Evolutionary conservation across 441 rosid species (phyloP), one percentile per base, ranked within the genome.

Genomic region (Euphorbia schlechtendalii): DNA sequence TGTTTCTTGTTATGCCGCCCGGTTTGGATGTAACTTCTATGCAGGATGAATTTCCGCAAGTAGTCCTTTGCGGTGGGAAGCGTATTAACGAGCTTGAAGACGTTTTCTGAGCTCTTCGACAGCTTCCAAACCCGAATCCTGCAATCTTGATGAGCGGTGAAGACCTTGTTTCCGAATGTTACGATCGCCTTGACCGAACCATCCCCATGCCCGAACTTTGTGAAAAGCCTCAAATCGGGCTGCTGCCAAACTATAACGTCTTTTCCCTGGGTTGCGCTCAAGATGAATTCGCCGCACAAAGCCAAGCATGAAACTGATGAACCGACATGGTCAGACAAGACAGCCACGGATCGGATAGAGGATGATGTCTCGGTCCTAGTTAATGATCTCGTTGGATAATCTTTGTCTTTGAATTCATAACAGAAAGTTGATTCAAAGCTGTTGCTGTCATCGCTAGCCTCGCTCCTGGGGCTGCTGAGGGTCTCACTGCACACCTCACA

Each of bases 181-280:
- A 89, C 81, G 0, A 92, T 41, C 48, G 98, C 91, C 76, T 92
- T 92, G 12, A 92, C 92, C 0, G 95, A 83, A 0, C 98, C 98
- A 13, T 87, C 90, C 0, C 98, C 98, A 43, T 87, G 88, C 24
- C 98, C 98, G 11, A 92, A 92, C 75, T 87, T 92, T 0, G 98
- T 84, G 67, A 92, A 87, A 67, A 79, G 63, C 77, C 82, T 82
- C 79, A 92, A 75, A 73, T 89, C 96, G 20, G 98, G 98, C 81
- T 86, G 95, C 48, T 92, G 96, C 98, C 98, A 92, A 9, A 89
- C 98, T 52, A 92, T 92, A 28, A 92, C 89, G 67, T 92, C 98
- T 63, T 79, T 92, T 0, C 96, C 98, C 36, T 86, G 93, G 5
- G 98, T 89, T 0, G 93, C 98, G 36, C 90, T 92, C 43, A 92